Evolutionary conservation across 805 yeast genomes (phyloP).

Genomic region (Wickerhamiella sorbophila): DNA sequence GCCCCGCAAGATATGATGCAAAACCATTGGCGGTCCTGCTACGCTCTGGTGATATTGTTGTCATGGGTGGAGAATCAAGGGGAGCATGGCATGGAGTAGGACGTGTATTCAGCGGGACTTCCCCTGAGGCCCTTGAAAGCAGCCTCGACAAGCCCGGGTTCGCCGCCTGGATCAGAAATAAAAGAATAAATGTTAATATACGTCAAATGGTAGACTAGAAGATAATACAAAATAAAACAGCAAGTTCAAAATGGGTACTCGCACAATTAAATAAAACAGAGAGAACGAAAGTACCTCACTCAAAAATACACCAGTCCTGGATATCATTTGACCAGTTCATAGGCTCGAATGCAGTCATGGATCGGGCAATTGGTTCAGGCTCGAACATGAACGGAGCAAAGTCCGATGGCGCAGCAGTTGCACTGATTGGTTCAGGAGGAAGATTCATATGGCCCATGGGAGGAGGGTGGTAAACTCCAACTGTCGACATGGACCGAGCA

Average conservation of each 20-base stretch:
- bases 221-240: background rate
- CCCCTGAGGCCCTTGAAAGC: conserved; percentile 21
- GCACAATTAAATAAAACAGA: background rate
- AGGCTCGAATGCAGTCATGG: conserved; percentile 12
- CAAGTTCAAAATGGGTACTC: background rate
- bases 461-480: background rate
- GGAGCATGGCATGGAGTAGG: conserved; percentile 32
- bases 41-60: conserved; percentile 28
- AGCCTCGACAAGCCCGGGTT: conserved; percentile 10
- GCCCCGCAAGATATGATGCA: conserved; percentile 11
- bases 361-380: conserved; percentile 9
- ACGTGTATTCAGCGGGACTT: conserved; percentile 24
- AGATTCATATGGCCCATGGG: conserved; percentile 1
- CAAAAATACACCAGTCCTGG: conserved; percentile 10
- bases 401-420: conserved; percentile 1
- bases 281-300: background rate
- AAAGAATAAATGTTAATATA: conserved; percentile 29
- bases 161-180: conserved; percentile 24
- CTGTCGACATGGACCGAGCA: conserved; percentile 4
- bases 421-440: conserved; percentile 2
- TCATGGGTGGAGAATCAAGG: conserved; percentile 30
- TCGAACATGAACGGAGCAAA: conserved; percentile 5
- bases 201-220: conserved; percentile 24
- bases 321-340: conserved; percentile 8
- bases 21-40: conserved; percentile 26